A percentile compares a stretch with the other conserved stretches of the same genome.
Conservation (phyloP, 2,329 filamentous ascomycete species). For the Fusarium sororula region DNA sequence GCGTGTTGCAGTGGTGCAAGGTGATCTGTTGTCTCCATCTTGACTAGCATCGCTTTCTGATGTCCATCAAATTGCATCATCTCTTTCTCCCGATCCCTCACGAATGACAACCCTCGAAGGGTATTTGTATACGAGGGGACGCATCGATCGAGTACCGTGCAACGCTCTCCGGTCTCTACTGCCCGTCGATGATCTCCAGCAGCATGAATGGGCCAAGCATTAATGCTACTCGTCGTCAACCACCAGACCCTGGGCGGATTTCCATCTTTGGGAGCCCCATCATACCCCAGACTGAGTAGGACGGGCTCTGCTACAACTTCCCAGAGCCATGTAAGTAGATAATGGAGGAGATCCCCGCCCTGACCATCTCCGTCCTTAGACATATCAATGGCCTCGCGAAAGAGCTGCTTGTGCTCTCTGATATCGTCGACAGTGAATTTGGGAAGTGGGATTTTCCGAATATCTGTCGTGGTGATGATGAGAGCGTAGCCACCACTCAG, state of each 20-base stretch:
- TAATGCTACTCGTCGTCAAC: background rate
- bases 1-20: background rate
- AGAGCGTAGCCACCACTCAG: background rate
- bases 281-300: background rate
- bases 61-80: rapidly evolving
- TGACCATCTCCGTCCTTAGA: background rate
- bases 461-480: background rate
- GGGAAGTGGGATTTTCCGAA: background rate
- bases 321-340: background rate
- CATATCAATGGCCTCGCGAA: background rate
- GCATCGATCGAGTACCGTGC: background rate
- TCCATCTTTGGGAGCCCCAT: background rate
- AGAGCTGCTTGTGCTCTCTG: background rate
- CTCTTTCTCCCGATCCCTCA: background rate
- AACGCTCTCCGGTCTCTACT: background rate
- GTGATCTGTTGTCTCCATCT: background rate
- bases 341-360: background rate
- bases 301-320: background rate
- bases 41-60: background rate
- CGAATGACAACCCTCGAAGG: background rate
- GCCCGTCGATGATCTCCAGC: background rate
- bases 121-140: background rate
- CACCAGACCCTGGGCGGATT: background rate
- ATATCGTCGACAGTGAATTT: background rate
- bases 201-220: background rate